Base-by-base conservation (phyloP, 106 monocot species). In the Acorus gramineus region DNA sequence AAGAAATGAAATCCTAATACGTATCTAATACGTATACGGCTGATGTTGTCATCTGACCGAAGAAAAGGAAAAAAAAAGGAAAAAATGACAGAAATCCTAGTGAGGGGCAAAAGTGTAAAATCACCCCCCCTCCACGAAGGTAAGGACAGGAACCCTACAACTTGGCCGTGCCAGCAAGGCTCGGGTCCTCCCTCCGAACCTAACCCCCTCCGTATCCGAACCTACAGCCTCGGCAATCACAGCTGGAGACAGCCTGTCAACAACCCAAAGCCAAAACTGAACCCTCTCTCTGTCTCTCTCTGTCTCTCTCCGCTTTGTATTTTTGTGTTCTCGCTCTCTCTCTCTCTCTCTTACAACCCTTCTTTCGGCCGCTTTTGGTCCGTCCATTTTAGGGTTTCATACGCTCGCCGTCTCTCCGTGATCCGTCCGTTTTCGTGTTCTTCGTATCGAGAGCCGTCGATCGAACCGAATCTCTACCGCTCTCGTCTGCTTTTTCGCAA, bases 171-270 rank as follows among this genome's bases (percentile, higher is more conserved):
- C 81, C 81, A 77, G 42, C 49, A 73, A 59, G 81, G 69, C 66
- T 78, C 75, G 67, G 62, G 2, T 0, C 14, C 3, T 7, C 11
- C 4, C 14, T 12, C 65, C 71, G 49, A 57, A 6, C 42, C 55
- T 13, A 5, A 28, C 42, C 43, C 44, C n/a, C 50, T 66, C 8
- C 42, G 9, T 11, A 28, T 4, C 71, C 78, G 72, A 71, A 54
- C 70, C 78, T 8, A 46, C 14, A 43, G 68, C 28, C 28, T 28
- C 28, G 28, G 28, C 1, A 28, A 28, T 28, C 28, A 78, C 85
- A 85, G 81, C 78, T 82, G 66, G 69, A 61, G 66, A 70, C 77
- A 78, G 78, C 64, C 81, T 85, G 85, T 85, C 81, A 69, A 49
- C 75, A 71, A 75, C 65, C 59, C 28, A 28, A 6, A 6, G 9